Base-by-base conservation (phyloP, 768 basidiomycete species). In the Kwoniella dejecticola region DNA sequence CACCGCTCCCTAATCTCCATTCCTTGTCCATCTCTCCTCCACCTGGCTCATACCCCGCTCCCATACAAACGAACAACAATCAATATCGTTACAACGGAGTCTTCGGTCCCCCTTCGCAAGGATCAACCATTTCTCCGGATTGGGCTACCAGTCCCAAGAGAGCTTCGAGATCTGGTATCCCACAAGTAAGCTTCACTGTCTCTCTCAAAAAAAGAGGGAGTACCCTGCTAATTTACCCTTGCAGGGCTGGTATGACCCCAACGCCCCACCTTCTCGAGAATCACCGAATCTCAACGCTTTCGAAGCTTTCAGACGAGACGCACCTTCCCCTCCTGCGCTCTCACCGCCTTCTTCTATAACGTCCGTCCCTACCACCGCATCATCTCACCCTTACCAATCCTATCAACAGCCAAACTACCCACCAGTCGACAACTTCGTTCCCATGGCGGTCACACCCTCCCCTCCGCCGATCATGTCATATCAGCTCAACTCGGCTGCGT, bases 341-440 rank as follows among this genome's bases (percentile, higher is more conserved):
- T 75, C 73, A 1, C 73, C 73, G n/a, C 73, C 70, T 5, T 70
- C 73, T 19, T 75, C 73, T 2, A 71, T 70, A n/a, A 69, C 63
- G 8, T 75, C 73, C 4, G 73, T 63, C 2, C 72, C 72, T 0
- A 71, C 72, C 7, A 60, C 66, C 2, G 60, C 66, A 12, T 64
- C 67, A 4, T 52, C 64, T 5, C 46, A 69, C 45, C 72, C 64
- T 15, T 68, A 68, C 33, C 24, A 52, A 17, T 45, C 60, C 21
- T 49, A 56, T 17, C 62, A 57, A 19, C 57, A 59, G 31, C 64
- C 36, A 23, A 33, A n/a, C 54, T 57, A 52, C 44, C 67, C 29
- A 48, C 62, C 47, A 10, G 60, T 62, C 15, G 60, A 56, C 33
- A 52, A 50, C 29, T 70, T 49, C 54, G 57, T 49, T 2, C 62